Conservation (phyloP, 108 stramenopile species). For the Aurantiochytrium sp. region DNA sequence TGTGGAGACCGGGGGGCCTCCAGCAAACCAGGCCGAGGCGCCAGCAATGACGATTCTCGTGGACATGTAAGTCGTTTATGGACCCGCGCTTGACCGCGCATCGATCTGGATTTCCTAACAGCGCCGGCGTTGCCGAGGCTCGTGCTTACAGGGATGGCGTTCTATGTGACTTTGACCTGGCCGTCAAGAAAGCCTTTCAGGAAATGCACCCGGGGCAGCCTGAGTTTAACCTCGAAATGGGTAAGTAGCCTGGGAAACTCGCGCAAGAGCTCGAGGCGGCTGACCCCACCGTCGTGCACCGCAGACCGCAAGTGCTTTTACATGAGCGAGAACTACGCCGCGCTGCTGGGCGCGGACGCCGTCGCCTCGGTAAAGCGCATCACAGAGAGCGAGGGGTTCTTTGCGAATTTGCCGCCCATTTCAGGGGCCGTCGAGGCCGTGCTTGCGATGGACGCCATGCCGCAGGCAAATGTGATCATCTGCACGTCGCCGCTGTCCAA, state of each 20-base stretch:
- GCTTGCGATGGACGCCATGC: not conserved
- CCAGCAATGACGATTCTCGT: not conserved
- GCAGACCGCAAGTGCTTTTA: not conserved
- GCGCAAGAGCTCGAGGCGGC: too few species aligned
- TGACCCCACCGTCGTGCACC: too few species aligned
- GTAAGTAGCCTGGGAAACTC: too few species aligned
- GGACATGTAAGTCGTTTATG: slow-evolving; percentile 12
- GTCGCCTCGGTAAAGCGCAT: not conserved
- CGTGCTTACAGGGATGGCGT: not conserved
- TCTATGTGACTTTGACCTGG: slow-evolving; percentile 9
- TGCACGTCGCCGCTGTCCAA: not conserved
- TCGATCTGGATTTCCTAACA: too few species aligned
- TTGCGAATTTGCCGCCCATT: not conserved
- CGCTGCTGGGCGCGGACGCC: not conserved
- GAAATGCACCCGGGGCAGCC: not conserved
- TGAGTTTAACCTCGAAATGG: not conserved
- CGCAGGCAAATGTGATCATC: not conserved
- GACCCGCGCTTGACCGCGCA: too few species aligned
- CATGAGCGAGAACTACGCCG: not conserved
- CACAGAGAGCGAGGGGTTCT: not conserved
- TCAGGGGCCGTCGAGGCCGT: not conserved
- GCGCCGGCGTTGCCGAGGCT: too few species aligned
- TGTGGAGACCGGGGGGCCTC: too few species aligned
- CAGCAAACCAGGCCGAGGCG: too few species aligned
- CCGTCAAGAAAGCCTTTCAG: not conserved